Evolutionary conservation across 2,329 filamentous ascomycete genomes (phyloP).

Genomic region (Monilinia laxa): DNA sequence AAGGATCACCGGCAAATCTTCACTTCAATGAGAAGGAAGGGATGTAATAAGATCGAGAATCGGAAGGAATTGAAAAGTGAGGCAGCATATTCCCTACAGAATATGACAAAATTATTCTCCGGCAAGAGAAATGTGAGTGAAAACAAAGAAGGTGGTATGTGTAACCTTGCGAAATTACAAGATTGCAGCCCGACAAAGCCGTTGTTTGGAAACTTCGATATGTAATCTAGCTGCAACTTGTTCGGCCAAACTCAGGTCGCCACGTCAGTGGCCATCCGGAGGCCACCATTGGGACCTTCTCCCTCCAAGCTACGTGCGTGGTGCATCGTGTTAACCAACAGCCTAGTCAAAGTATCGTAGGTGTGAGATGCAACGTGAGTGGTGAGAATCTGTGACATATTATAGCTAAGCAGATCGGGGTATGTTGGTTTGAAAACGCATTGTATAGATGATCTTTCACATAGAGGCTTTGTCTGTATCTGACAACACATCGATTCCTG

Average conservation of each 20-base stretch:
- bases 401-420: conserved; percentile 21
- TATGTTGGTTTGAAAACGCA: conserved; percentile 19
- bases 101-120: conserved; percentile 23
- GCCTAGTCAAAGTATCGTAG: conserved; percentile 26
- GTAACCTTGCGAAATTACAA: conserved; percentile 30
- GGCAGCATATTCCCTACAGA: conserved; percentile 16
- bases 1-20: conserved; percentile 17
- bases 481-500: conserved; percentile 38
- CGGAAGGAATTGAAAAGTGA: conserved; percentile 17
- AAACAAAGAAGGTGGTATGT: conserved; percentile 22
- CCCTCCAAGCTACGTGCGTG: conserved; percentile 26
- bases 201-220: conserved; percentile 19
- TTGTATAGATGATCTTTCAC: conserved; percentile 27
- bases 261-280: conserved; percentile 36
- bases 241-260: conserved; percentile 38
- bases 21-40: conserved; percentile 6
- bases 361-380: conserved; percentile 28
- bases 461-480: conserved; percentile 27
- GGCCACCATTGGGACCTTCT: conserved; percentile 32
- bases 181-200: conserved; percentile 30
- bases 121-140: conserved; percentile 27
- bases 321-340: conserved; percentile 22
- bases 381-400: conserved; percentile 28
- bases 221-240: conserved; percentile 21
- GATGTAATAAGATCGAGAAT: conserved; percentile 3